Conservation (phyloP, 2,329 filamentous ascomycete species). For the Chaetomiaceae sp. region DNA sequence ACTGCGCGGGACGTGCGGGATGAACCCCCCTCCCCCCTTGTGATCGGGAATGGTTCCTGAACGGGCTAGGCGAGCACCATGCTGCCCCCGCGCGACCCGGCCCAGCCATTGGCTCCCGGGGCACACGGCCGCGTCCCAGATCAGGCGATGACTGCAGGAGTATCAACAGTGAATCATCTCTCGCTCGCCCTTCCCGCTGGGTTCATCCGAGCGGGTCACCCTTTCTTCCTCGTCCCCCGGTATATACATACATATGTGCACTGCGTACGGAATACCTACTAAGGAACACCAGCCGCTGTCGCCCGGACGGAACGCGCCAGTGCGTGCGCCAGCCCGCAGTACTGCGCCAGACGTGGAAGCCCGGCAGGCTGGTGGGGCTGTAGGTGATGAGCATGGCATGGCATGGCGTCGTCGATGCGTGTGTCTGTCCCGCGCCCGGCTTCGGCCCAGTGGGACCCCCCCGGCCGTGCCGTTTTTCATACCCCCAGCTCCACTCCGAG, state of each 20-base stretch:
- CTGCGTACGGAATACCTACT: too few species aligned
- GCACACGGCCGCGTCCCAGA: constrained; percentile 19
- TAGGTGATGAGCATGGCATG: too few species aligned
- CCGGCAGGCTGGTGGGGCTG: too few species aligned
- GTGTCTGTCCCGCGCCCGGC: too few species aligned
- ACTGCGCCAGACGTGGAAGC: background rate
- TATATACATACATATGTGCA: too few species aligned
- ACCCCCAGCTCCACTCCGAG: background rate
- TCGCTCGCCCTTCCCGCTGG: constrained; percentile 23
- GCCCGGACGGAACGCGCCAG: constrained; percentile 4
- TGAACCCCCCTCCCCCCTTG: background rate
- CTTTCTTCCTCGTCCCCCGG: too few species aligned
- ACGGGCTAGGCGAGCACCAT: constrained; percentile 8
- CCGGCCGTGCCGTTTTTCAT: too few species aligned
- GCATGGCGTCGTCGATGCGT: background rate
- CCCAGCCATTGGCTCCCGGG: constrained; percentile 19
- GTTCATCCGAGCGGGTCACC: constrained; percentile 17
- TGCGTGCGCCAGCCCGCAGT: background rate
- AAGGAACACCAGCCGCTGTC: constrained; percentile 21
- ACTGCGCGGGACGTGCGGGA: constrained; percentile 7
- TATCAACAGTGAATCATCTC: too few species aligned
- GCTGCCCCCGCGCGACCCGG: background rate
- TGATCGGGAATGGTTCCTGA: constrained; percentile 22
- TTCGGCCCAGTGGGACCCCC: too few species aligned
- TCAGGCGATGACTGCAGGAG: constrained; percentile 23